phyloP scores from a whole-genome alignment of 2,329 filamentous ascomycete species.

The Ophiostoma triangulosporum region DNA sequence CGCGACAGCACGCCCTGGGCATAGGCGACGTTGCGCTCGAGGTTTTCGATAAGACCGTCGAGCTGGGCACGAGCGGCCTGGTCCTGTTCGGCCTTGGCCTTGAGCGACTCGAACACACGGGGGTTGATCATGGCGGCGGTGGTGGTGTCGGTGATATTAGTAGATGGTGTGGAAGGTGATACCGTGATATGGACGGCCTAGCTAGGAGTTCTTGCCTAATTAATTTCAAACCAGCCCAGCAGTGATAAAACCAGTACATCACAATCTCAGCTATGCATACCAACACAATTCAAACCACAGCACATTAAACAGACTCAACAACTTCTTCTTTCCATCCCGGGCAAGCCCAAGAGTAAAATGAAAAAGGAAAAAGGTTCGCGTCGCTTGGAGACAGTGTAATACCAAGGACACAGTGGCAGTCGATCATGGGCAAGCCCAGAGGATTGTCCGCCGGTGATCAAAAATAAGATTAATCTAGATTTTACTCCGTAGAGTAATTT shows the following conservation, averaged over 20 bases:
- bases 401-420: constrained; percentile 57
- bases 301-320: not conserved
- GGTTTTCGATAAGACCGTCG: constrained; percentile 62
- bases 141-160: not conserved
- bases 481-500: constrained; percentile 60
- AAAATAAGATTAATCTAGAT: constrained; percentile 78
- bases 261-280: not conserved
- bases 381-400: constrained; percentile 63
- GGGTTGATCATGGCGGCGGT: constrained; percentile 51
- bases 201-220: not conserved
- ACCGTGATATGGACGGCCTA: not conserved
- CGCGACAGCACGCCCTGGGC: constrained; percentile 74
- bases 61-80: constrained; percentile 69
- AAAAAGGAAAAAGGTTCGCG: constrained; percentile 45
- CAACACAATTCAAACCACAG: not conserved
- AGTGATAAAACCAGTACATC: not conserved
- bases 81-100: constrained; percentile 83
- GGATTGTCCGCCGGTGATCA: constrained; percentile 37
- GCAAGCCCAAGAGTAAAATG: constrained; percentile 41
- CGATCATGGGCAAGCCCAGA: constrained; percentile 60
- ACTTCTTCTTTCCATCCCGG: constrained; percentile 43
- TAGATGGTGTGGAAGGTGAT: not conserved
- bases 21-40: constrained; percentile 72
- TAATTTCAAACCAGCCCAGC: not conserved
- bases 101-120: constrained; percentile 74